Evolutionary conservation across 176 grass and related monocot species (phyloP), one percentile per base, ranked within the genome.

Genomic region (Bolboschoenus planiculmis): DNA sequence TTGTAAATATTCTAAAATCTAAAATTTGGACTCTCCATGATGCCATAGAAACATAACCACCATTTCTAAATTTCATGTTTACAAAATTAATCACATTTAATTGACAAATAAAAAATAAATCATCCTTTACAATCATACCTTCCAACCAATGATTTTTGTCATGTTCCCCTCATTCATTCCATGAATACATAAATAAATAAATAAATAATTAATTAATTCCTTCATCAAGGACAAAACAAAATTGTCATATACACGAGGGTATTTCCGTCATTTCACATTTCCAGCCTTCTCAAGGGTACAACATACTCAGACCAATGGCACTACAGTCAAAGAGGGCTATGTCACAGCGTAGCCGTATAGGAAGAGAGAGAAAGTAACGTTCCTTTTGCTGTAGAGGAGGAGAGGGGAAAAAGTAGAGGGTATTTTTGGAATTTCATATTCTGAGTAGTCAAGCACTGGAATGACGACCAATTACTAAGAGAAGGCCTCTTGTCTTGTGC

Each of bases 321-420:
- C 78, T 59, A 53, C 50, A 61, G 56, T 81, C 79, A 64, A 81
- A 81, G 55, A 44, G 57, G 10, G 78, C 37, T 80, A 36, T 81
- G 56, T 81, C 36, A 67, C 13, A 57, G 35, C 29, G 56, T 62
- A 81, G 21, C 20, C 7, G 56, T 81, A 37, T 31, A 15, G 73
- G 42, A 78, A 26, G 73, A 78, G 73, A 78, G 44, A 79, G 77
- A 79, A 34, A 79, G 76, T 30, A 79, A 56, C 42, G 42, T 79
- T 79, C 76, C 76, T 79, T 79, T 79, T 79, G 31, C 76, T 55
- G 33, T 10, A 58, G 3, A 3, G 15, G 33, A 20, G 31, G 33
- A 65, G 62, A 65, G 31, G 11, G 6, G 1, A 81, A 15, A 9
- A 64, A 81, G 8, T 16, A 11, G 13, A 63, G 78, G 79, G 79